Percentiles rank a stretch among this genome's conserved stretches.
Evolutionary conservation across 805 yeast species (phyloP).

Genomic region (Ogataea glucozyma): DNA sequence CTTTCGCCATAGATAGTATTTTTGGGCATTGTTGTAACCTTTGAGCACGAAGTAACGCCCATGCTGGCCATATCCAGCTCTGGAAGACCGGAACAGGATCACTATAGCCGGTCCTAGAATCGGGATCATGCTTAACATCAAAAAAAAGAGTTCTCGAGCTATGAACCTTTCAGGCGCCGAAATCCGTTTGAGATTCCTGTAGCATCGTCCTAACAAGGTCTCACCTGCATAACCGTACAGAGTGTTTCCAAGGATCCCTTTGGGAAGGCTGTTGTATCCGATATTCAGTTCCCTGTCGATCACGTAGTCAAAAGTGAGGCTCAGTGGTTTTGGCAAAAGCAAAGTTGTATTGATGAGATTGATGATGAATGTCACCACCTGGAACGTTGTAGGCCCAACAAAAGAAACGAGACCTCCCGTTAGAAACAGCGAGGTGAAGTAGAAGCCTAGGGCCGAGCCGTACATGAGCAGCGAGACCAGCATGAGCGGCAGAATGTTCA

Average conservation of each 20-base stretch:
- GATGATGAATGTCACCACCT: slow-evolving; percentile 34
- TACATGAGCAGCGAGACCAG: slow-evolving; percentile 23
- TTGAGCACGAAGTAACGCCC: slow-evolving; percentile 58
- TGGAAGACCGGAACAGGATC: slow-evolving; percentile 52
- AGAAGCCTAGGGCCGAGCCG: slow-evolving; percentile 17
- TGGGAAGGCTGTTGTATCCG: slow-evolving; percentile 25
- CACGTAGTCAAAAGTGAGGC: slow-evolving; percentile 35
- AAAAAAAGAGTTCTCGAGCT: slow-evolving; percentile 36
- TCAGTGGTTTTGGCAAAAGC: slow-evolving; percentile 35
- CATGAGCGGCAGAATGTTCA: slow-evolving; percentile 27
- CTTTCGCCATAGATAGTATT: slow-evolving; percentile 37
- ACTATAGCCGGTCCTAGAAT: slow-evolving; percentile 58
- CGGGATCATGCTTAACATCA: slow-evolving; percentile 52
- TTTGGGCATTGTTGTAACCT: slow-evolving; percentile 46
- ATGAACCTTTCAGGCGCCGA: slow-evolving; percentile 45
- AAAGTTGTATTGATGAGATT: slow-evolving; percentile 30
- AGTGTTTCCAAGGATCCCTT: slow-evolving; percentile 26
- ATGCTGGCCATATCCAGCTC: slow-evolving; percentile 54
- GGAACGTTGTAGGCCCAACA: slow-evolving; percentile 31
- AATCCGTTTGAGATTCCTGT: slow-evolving; percentile 20
- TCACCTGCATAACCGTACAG: slow-evolving; percentile 31
- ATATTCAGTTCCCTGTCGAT: slow-evolving; percentile 23
- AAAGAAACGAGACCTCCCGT: slow-evolving; percentile 30
- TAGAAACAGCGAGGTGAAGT: slow-evolving; percentile 17
- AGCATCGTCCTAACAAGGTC: slow-evolving; percentile 25